Evolutionary conservation across 129 eudicot genomes (phyloP), one percentile per base, ranked within the genome.

Genomic region (Centaurea solstitialis): DNA sequence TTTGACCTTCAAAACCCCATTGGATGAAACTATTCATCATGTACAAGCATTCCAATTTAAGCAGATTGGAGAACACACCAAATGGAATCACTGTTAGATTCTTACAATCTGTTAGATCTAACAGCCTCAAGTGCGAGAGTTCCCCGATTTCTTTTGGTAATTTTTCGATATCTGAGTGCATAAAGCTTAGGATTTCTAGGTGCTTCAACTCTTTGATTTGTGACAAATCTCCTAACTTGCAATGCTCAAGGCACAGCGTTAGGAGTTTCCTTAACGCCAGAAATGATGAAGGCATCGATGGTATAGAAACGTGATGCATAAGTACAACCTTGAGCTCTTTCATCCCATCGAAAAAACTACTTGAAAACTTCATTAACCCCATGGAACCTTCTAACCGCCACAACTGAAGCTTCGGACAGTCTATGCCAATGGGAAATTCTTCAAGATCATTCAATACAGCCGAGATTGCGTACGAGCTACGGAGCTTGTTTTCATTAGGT

Each of bases 121-220:
- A 72, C 24, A 86, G 84, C 80, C 75, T 81, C 41, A 88, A 82
- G 41, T 75, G 76, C n/a, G 80, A 11, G 72, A 86, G 83, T 68
- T 82, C 76, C 53, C 85, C 82, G 24, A 87, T 82, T 82, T 75
- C 85, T 21, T 35, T 43, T n/a, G 90, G 87, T 43, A 89, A 81
- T 18, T 22, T 43, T 76, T 78, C 74, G 18, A 89, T 40, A 80
- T 73, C 74, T 39, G 87, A 89, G 28, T 77, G 77, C 74, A 71
- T 66, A 64, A 89, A 81, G 73, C 90, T 89, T 65, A 89, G 90
- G 38, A 86, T 76, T 84, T 80, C 82, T 77, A 89, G 83, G 65
- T 81, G 73, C 43, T 64, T 78, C 53, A 89, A 79, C 76, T 73
- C 79, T 30, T 80, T 83, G 64, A 89, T 76, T 37, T 79, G 78